Evolutionary conservation across 805 yeast genomes (phyloP).

Genomic region (Blastobotrys muscicola): DNA sequence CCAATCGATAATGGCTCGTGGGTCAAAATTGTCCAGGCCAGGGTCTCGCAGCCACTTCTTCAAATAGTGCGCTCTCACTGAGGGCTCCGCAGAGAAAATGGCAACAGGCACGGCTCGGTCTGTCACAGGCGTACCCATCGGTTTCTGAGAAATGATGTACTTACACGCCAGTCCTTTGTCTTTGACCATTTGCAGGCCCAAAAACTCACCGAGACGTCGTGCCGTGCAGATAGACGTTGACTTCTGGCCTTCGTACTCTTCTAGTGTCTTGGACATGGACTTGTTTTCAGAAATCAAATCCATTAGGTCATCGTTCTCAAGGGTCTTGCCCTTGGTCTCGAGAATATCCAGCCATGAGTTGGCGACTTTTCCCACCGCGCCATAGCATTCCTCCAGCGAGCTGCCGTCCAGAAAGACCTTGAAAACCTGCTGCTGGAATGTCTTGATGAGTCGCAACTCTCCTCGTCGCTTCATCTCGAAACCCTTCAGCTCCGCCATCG

Average conservation of each 20-base stretch:
- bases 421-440: slow-evolving; percentile 91
- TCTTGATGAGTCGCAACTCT: slow-evolving; percentile 84
- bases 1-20: slow-evolving; percentile 89
- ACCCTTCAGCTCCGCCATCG: slow-evolving; percentile 91
- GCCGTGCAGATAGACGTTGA: slow-evolving; percentile 97
- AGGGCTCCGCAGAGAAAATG: slow-evolving; percentile 73
- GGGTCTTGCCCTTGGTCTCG: slow-evolving; percentile 73
- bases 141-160: slow-evolving; percentile 79
- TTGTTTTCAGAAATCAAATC: slow-evolving; percentile 93
- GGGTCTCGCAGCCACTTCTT: slow-evolving; percentile 84
- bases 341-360: slow-evolving; percentile 93
- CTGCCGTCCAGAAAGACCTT: slow-evolving; percentile 82
- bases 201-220: slow-evolving; percentile 79
- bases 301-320: slow-evolving; percentile 89
- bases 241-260: slow-evolving; percentile 82
- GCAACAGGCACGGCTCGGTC: slow-evolving; percentile 97
- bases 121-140: slow-evolving; percentile 80
- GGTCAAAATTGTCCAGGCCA: slow-evolving; percentile 69
- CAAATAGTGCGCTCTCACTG: slow-evolving; percentile 58
- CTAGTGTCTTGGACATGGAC: slow-evolving; percentile 85
- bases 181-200: slow-evolving; percentile 93
- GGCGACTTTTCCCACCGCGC: slow-evolving; percentile 85
- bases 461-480: slow-evolving; percentile 96
- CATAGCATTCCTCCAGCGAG: slow-evolving; percentile 70
- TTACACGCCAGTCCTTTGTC: slow-evolving; percentile 95